Percentiles rank a stretch among this genome's conserved stretches.
Evolutionary conservation across 495 filamentous ascomycete species (phyloP).

Genomic region (Talaromyces adpressus): DNA sequence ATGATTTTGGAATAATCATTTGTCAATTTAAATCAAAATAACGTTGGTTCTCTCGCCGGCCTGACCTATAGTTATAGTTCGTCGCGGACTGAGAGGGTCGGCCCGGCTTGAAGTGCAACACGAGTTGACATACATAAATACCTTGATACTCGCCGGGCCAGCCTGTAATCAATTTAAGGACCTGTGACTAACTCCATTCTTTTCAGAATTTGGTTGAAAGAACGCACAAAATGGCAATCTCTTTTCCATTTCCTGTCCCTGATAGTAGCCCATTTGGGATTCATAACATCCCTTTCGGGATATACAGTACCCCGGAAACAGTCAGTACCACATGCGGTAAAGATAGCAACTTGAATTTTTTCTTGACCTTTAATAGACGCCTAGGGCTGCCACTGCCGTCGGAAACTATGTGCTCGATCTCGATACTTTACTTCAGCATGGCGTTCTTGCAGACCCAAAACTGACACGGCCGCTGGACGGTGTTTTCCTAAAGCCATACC

Average conservation of each 20-base stretch:
- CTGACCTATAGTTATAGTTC: too few relatives aligned
- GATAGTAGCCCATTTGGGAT: background rate
- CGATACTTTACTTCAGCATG: background rate
- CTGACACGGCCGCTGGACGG: background rate
- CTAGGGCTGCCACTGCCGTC: background rate
- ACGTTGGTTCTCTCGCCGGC: too few relatives aligned
- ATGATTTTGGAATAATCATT: background rate
- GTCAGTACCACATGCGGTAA: background rate
- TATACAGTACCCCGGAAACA: background rate
- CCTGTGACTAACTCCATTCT: too few relatives aligned
- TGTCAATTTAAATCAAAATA: too few relatives aligned
- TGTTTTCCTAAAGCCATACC: constrained; percentile 34
- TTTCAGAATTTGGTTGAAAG: too few relatives aligned
- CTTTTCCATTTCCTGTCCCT: too few relatives aligned
- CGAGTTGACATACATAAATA: too few relatives aligned
- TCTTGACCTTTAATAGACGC: background rate
- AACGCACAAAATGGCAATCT: too few relatives aligned
- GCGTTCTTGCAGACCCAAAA: background rate
- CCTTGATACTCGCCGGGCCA: too few relatives aligned
- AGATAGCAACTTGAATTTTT: background rate
- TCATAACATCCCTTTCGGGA: constrained; percentile 1
- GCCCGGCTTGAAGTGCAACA: too few relatives aligned
- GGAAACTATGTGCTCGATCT: constrained; percentile 1
- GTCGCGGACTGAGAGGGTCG: too few relatives aligned
- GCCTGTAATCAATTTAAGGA: too few relatives aligned